phyloP scores from a whole-genome alignment of 805 yeast genomes.

The Candida incommunis region DNA sequence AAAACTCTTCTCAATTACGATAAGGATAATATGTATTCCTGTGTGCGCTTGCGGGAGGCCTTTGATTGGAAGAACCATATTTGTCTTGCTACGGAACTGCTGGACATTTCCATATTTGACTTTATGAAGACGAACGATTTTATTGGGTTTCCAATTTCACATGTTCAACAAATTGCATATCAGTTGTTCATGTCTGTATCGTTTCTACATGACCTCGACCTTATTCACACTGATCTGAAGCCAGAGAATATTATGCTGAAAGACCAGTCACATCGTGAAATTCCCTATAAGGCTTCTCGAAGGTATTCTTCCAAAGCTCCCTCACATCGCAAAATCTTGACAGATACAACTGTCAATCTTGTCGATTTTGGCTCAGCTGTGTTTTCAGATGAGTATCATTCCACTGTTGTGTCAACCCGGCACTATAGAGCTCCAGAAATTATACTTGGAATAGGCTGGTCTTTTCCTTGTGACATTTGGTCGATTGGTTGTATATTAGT shows the following conservation, averaged over 20 bases:
- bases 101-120: slow-evolving; percentile 78
- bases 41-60: slow-evolving; percentile 78
- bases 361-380: slow-evolving; percentile 98
- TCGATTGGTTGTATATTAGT: slow-evolving; percentile 87
- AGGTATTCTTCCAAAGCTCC: slow-evolving; percentile 5
- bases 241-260: slow-evolving; percentile 83
- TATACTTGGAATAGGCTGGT: slow-evolving; percentile 91
- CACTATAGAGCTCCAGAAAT: slow-evolving; percentile 97
- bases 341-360: slow-evolving; percentile 69
- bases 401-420: slow-evolving; percentile 82
- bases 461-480: slow-evolving; percentile 95
- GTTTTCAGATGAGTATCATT: slow-evolving; percentile 86
- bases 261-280: slow-evolving; percentile 32
- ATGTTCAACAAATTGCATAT: slow-evolving; percentile 75
- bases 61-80: slow-evolving; percentile 90
- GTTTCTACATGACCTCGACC: slow-evolving; percentile 74
- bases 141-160: slow-evolving; percentile 87
- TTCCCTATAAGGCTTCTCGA: slow-evolving; percentile 18
- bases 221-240: slow-evolving; percentile 91
- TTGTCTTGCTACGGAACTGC: slow-evolving; percentile 80
- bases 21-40: slow-evolving; percentile 49
- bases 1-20: slow-evolving; percentile 62
- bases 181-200: slow-evolving; percentile 79
- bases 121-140: slow-evolving; percentile 74
- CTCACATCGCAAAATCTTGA: slow-evolving; percentile 33